Percentiles rank a stretch among this genome's conserved stretches.
These are phyloP conservation scores for Mycena latifolia DNA, from an alignment of 768 basidiomycete species.

Conservation along the genomic window DNA sequence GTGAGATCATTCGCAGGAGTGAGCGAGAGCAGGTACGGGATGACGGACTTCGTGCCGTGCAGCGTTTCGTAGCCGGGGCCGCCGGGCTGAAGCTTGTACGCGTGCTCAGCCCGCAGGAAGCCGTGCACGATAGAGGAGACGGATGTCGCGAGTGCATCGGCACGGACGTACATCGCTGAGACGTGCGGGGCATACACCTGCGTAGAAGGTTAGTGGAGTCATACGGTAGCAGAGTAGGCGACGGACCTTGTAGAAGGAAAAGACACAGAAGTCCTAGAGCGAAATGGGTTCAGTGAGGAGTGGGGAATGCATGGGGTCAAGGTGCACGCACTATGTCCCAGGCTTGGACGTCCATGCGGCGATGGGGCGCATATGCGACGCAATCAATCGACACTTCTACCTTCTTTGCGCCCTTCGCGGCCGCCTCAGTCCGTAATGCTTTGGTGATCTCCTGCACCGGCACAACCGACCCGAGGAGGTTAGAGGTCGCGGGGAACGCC, in stretches of 20 bases:
- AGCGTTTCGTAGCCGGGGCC: conserved; percentile 82
- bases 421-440: conserved; percentile 64
- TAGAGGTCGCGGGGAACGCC: conserved; percentile 81
- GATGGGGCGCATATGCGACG: conserved; percentile 84
- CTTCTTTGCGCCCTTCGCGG: conserved; percentile 65
- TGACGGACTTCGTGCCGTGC: conserved; percentile 69
- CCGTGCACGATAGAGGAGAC: conserved; percentile 75
- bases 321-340: conserved; percentile 74
- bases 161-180: conserved; percentile 73
- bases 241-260: conserved; percentile 83
- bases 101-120: conserved; percentile 64
- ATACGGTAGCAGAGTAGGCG: not conserved
- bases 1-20: conserved; percentile 60
- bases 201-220: not conserved
- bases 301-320: too few species aligned
- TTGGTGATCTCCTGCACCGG: conserved; percentile 70
- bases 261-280: conserved; percentile 68
- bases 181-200: conserved; percentile 84
- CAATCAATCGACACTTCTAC: conserved; percentile 81
- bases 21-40: conserved; percentile 74
- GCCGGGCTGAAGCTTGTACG: conserved; percentile 79
- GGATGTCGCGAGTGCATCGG: conserved; percentile 59
- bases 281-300: too few species aligned
- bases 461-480: conserved; percentile 76
- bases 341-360: conserved; percentile 75